Evolutionary conservation across 2,329 filamentous ascomycete species (phyloP).

Genomic region (Ambrosiella beaveri): DNA sequence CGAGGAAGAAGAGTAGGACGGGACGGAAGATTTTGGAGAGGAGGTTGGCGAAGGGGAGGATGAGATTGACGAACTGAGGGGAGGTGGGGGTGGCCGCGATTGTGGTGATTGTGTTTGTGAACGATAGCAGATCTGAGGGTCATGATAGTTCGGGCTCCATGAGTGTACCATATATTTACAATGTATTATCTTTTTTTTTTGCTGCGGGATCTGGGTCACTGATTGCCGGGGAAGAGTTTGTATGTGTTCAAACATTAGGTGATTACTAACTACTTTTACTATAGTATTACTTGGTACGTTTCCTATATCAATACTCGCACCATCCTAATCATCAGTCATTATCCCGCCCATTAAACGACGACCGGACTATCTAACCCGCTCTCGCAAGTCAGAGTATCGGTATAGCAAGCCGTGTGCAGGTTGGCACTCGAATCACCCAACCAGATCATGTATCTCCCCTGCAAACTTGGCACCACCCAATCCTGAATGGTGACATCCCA

Average conservation of each 20-base stretch:
- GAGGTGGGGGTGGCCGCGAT: not conserved
- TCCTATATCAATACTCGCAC: not conserved
- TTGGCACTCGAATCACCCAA: conserved; percentile 24
- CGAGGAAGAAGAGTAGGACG: conserved; percentile 30
- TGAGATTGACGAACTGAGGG: conserved; percentile 11
- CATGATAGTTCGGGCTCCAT: not conserved
- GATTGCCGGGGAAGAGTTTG: not conserved
- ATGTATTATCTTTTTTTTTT: conserved; percentile 3
- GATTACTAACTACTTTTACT: conserved; percentile 5
- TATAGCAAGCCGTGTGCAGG: conserved; percentile 18
- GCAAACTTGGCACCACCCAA: conserved; percentile 36
- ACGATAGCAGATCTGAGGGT: not conserved
- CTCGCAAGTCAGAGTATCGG: conserved; percentile 19
- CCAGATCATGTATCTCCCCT: conserved; percentile 24
- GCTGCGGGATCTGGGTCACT: not conserved
- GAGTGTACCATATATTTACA: conserved; percentile 7
- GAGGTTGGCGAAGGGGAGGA: conserved; percentile 34
- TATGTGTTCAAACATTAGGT: not conserved
- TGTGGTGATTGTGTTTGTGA: not conserved
- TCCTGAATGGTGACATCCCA: conserved; percentile 54
- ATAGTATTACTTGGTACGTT: not conserved
- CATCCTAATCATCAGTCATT: not conserved
- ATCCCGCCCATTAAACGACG: not conserved
- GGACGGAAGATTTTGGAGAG: conserved; percentile 36
- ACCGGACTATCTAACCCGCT: conserved; percentile 7